Base-by-base conservation (phyloP, 1,284 basidiomycete genomes). In the Trametes hirsuta region DNA sequence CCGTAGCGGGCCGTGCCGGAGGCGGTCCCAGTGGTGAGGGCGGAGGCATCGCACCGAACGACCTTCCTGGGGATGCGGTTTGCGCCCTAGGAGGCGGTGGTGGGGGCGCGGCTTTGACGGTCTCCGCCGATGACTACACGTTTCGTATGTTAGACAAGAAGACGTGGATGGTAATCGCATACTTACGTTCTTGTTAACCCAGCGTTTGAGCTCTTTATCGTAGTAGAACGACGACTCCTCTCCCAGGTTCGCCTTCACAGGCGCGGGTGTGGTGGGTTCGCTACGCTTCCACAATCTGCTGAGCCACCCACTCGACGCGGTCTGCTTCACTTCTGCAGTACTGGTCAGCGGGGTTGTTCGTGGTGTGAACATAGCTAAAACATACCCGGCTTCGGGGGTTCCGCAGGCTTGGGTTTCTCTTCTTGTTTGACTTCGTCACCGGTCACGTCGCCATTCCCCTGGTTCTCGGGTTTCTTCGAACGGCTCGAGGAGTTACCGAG, bases 161-260 rank as follows among this genome's bases (percentile, higher is more conserved):
- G 6, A 10, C 15, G 44, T n/a, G 34, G 1, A 10, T 2, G 37
- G 45, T 10, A 50, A 57, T 9, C 24, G 37, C 8, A 10, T 15
- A 62, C 82, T 73, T 66, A 93, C 94, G 76, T 92, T 95, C 77
- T 93, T 96, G 75, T 98, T 96, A 21, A 99, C 90, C 97, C 97
- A 99, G 63, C 91, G 86, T 76, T 97, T 97, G 63, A 91, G 84
- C 22, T 98, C 95, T 69, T 92, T 89, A 75, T 99, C 97, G 73
- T 93, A 99, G 68, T 95, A 93, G 78, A 99, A 97, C 47, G 88
- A 82, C 35, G 84, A 94, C 71, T 97, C 88, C 69, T 99, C 94
- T 18, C 97, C 97, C 22, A 99, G 83, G 68, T 94, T 98, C 15
- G 97, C 97, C 72, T 87, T 91, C 58, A 95, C 79, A 6, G 95